Evolutionary conservation across 2,329 filamentous ascomycete genomes (phyloP), one percentile per base, ranked within the genome.

Genomic region (Aspergillus luchuensis): DNA sequence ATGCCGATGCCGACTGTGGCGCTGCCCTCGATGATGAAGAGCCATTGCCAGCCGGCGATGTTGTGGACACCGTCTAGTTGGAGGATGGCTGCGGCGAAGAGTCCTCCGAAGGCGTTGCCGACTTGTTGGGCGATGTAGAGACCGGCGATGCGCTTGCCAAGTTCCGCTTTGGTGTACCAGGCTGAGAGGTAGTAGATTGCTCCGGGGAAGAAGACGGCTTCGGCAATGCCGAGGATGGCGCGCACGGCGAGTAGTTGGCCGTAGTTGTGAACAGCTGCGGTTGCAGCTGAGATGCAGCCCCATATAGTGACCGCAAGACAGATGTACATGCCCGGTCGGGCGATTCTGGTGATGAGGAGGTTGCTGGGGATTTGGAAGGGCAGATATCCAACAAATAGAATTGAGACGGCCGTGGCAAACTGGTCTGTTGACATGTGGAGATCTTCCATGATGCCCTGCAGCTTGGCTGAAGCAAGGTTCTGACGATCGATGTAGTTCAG

Each of bases 151-250:
- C 72, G 66, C 49, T 69, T 69, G 59, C 59, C 73, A 1, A 71
- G 62, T 33, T 71, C 69, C 2, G 13, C 72, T 8, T 76, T 70
- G 5, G 74, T 80, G 56, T 81, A 81, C 67, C 77, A 81, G 1
- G 73, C 64, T 0, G 74, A 77, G 0, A 80, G 65, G 28, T 72
- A 77, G 58, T 75, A 79, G 1, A 80, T 68, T 0, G 74, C 75
- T 0, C 79, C 80, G 0, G 79, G 80, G 67, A 85, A 85, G 70
- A 84, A 85, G 1, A 86, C 86, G 0, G 87, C 87, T 71, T 89
- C 86, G 53, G 87, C 76, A 61, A 87, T 86, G 3, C 86, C 86
- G 0, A 89, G 74, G 67, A 87, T 82, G 71, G 88, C 87, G 5
- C 86, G 83, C 36, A 77, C 77, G 8, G 78, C 71, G 2, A 88